Conservation (phyloP, 148 eudicot species). For the Vaccinium vitisidaea region DNA sequence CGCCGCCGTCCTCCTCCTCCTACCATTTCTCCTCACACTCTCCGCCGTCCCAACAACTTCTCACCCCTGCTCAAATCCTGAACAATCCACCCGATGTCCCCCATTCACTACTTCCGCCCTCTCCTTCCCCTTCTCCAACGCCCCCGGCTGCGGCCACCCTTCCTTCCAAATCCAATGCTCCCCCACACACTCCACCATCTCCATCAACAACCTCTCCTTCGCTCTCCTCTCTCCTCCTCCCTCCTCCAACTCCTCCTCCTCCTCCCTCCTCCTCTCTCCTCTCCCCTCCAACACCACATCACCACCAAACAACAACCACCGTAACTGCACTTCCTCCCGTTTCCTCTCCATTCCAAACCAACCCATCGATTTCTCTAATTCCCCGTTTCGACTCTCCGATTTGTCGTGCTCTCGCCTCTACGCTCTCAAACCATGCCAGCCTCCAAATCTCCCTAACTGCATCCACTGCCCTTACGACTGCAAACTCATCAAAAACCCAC, state of each 20-base stretch:
- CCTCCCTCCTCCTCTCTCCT: constrained; percentile 37
- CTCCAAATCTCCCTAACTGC: constrained; percentile 47
- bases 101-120: constrained; percentile 48
- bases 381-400: constrained; percentile 57
- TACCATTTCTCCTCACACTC: background rate
- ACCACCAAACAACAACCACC: background rate
- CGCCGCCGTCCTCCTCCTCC: constrained; percentile 13
- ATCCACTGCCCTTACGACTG: constrained; percentile 56
- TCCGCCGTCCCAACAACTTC: background rate
- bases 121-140: constrained; percentile 55
- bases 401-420: constrained; percentile 60
- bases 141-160: constrained; percentile 69
- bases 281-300: constrained; percentile 12
- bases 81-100: constrained; percentile 35
- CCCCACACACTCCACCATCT: constrained; percentile 33
- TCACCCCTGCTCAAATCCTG: constrained; percentile 23
- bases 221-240: constrained; percentile 38
- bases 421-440: constrained; percentile 49
- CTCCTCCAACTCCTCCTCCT: constrained; percentile 39
- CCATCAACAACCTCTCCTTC: constrained; percentile 51
- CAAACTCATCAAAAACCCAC: constrained; percentile 49
- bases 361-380: constrained; percentile 40
- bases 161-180: constrained; percentile 43
- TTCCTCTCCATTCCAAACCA: constrained; percentile 34
- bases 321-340: constrained; percentile 21